Evolutionary conservation across 1,139 yeast species (phyloP).

Genomic region (Saccharomyces pastorianus): DNA sequence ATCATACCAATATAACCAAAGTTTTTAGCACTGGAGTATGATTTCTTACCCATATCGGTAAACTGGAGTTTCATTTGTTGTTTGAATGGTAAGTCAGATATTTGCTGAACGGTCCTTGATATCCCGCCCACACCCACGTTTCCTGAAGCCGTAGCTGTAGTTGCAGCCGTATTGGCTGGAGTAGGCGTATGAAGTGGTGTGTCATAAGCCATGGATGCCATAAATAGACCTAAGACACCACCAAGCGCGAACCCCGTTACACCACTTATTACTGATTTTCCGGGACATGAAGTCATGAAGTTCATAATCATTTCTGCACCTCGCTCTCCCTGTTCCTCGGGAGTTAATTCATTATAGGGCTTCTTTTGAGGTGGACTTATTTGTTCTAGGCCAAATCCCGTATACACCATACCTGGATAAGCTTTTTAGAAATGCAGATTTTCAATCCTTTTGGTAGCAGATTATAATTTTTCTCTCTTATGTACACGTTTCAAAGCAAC

Average conservation of each 20-base stretch:
- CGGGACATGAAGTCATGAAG: conserved; percentile 91
- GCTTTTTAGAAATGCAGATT: neutral
- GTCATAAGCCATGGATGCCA: conserved; percentile 70
- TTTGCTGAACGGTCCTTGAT: conserved; percentile 36
- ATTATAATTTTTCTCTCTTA: too few relatives aligned
- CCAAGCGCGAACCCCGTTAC: conserved; percentile 93
- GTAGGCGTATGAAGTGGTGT: conserved; percentile 31
- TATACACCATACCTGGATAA: conserved; percentile 29
- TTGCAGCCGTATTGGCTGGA: conserved; percentile 33
- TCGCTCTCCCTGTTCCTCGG: conserved; percentile 85
- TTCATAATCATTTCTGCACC: conserved; percentile 82
- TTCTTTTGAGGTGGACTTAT: conserved; percentile 36
- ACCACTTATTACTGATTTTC: conserved; percentile 85
- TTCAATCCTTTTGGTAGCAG: neutral
- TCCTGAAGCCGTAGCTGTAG: neutral
- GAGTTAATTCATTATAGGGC: conserved; percentile 64
- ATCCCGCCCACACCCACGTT: conserved; percentile 6
- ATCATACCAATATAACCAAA: conserved; percentile 93
- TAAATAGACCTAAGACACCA: conserved; percentile 91
- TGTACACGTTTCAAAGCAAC: neutral
- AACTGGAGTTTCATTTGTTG: conserved; percentile 92
- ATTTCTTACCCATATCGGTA: conserved; percentile 82
- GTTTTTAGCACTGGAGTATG: conserved; percentile 82
- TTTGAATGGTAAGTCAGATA: conserved; percentile 78
- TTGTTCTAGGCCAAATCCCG: conserved; percentile 36